Evolutionary conservation across 306 rosid genomes (phyloP).

Genomic region (Senna tora): DNA sequence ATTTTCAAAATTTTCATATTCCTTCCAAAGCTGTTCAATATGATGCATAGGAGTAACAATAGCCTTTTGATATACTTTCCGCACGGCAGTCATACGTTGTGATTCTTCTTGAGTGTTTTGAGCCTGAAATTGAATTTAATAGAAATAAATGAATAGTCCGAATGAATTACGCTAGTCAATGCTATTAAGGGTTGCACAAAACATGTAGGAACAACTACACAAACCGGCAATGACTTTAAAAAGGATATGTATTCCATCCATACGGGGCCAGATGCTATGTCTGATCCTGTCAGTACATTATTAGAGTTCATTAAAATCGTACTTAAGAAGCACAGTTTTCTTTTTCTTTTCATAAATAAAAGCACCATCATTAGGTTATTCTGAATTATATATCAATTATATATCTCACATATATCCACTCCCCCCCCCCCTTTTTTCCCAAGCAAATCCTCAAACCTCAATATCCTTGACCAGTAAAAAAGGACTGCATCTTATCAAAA

Average conservation of each 20-base stretch:
- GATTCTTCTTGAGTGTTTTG: conserved; percentile 77
- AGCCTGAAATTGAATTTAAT: conserved; percentile 52
- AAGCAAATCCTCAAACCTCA: not conserved
- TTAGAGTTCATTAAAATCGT: conserved; percentile 16
- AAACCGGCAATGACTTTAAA: conserved; percentile 83
- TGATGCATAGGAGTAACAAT: conserved; percentile 93
- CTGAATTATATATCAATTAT: conserved; percentile 1
- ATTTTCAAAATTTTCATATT: conserved; percentile 89
- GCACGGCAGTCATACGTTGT: conserved; percentile 78
- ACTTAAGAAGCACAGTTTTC: conserved; percentile 23
- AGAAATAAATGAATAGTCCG: conserved; percentile 14
- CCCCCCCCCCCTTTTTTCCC: conserved; percentile 12
- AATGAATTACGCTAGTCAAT: conserved; percentile 17
- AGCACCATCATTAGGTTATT: not conserved
- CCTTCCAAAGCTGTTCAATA: conserved; percentile 94
- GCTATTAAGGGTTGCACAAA: conserved; percentile 26
- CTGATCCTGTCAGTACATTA: conserved; percentile 64
- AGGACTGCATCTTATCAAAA: not conserved
- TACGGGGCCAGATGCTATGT: conserved; percentile 93
- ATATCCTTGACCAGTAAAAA: not conserved
- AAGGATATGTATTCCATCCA: conserved; percentile 95
- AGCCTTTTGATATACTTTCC: conserved; percentile 89
- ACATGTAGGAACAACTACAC: conserved; percentile 38
- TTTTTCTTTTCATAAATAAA: not conserved
- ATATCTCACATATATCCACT: not conserved